Base-by-base conservation (phyloP, 495 filamentous ascomycete species). In the Evernia prunastri region DNA sequence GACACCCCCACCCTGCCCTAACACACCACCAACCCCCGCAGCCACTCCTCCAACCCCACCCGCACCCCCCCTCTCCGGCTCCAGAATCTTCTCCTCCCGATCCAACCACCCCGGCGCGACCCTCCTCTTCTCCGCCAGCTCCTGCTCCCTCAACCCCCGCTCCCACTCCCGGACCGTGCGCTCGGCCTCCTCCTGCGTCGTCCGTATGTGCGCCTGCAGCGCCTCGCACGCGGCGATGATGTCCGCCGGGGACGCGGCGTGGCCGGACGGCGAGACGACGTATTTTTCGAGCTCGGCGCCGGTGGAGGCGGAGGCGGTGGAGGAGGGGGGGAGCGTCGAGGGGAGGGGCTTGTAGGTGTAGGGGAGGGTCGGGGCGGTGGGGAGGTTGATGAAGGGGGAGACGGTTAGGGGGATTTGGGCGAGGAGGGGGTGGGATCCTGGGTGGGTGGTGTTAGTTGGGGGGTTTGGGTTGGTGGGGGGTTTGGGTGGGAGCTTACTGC, bases 91-190 rank as follows among this genome's bases (percentile, higher is more conserved):
- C 72, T 89, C 87, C 35, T 96, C 90, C 42, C 90, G 88, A 73
- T 98, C 94, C 69, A 98, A 75, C 89, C 93, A 98, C 1, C 94
- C 94, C 20, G 94, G 94, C 47, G 94, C 94, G 40, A 96, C 81
- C 25, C 91, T 80, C 60, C 94, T 75, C 81, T 96, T 96, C 82
- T 97, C 94, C 40, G 90, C 90, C 62, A 98, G 77, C 63, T 97
- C 94, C 57, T 88, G 81, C 58, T 89, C 85, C 53, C 76, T 74
- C 64, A 93, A 87, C 5, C 79, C 77, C 67, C 85, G 83, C 68
- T 93, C 87, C 80, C 94, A 89, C 12, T 80, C 82, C 57, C 75
- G 76, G 57, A 97, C 76, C n/a, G 81, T 79, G 49, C 79, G 76
- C 51, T 87, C 82, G 0, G 90, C 87, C 40, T 88, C 83, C 0